Evolutionary conservation across 2,329 filamentous ascomycete genomes (phyloP).

Genomic region (Immersiporthe knoxdaviesiana): DNA sequence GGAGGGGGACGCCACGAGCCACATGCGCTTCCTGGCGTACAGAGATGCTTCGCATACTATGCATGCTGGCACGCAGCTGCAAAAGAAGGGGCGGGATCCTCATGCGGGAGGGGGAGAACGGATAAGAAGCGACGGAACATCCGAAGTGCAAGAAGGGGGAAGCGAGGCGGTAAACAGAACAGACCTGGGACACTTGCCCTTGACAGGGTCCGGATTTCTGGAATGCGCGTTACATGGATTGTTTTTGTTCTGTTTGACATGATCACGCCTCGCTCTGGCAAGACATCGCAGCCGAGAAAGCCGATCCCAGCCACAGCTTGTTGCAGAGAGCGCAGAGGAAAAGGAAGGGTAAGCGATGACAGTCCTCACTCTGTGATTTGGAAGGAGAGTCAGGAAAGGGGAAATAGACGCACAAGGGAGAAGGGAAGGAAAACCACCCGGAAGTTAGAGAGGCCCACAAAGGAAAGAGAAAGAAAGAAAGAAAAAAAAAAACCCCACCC

Average conservation of each 20-base stretch:
- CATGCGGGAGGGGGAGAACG: conserved; percentile 9
- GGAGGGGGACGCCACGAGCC: conserved; percentile 9
- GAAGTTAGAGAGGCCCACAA: no score
- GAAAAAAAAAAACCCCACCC: background rate
- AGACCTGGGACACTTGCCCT: conserved; percentile 27
- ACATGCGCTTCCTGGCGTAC: conserved; percentile 15
- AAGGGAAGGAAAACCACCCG: background rate
- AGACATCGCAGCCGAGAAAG: conserved; percentile 18
- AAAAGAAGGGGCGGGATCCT: conserved; percentile 1
- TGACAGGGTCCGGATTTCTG: conserved; percentile 13
- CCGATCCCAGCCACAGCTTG: conserved; percentile 16
- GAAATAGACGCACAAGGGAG: background rate
- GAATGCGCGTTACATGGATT: conserved; percentile 25
- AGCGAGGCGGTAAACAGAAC: conserved; percentile 31
- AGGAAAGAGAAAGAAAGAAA: background rate
- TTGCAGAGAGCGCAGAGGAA: background rate
- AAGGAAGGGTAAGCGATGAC: background rate
- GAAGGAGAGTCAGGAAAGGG: background rate
- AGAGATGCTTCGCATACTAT: background rate
- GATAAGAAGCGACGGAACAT: conserved; percentile 27
- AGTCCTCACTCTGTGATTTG: background rate
- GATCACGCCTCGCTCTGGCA: conserved; percentile 10
- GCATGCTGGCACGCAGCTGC: background rate
- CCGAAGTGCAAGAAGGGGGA: conserved; percentile 20
- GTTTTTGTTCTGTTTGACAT: conserved; percentile 28